Conservation (phyloP, 768 basidiomycete genomes). For the Steccherinum ochraceum region DNA sequence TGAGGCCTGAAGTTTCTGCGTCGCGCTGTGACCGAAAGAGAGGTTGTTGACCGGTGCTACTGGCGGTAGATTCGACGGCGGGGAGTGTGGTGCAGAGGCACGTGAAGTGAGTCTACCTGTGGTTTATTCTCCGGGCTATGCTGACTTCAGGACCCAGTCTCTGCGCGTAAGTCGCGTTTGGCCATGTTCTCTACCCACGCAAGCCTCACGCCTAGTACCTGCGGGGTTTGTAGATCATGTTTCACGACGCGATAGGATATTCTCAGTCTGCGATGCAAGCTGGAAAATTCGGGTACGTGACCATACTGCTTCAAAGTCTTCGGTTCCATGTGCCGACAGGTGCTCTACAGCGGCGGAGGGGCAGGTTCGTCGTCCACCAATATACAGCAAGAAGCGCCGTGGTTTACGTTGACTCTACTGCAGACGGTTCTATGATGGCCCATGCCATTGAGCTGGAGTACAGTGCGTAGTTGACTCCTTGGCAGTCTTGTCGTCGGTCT, state of each 20-base stretch:
- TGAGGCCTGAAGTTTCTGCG: neutral
- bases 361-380: no score
- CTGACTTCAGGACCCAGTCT: neutral
- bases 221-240: constrained; percentile 6
- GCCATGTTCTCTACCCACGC: no score
- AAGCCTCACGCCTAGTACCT: no score
- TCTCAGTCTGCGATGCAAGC: neutral
- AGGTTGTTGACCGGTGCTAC: no score
- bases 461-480: neutral
- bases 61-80: constrained; percentile 17
- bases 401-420: no score
- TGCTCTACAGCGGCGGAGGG: constrained; percentile 9
- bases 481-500: no score
- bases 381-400: no score
- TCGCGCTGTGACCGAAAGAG: neutral
- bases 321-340: neutral
- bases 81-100: constrained; percentile 30
- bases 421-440: constrained; percentile 4
- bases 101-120: constrained; percentile 17
- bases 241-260: constrained; percentile 20
- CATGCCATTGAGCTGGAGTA: neutral
- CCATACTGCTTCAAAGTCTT: neutral
- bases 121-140: neutral
- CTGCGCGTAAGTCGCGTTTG: no score
- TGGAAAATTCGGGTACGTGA: neutral